A percentile compares a stretch with the other conserved stretches of the same genome.
Conservation (phyloP, 768 basidiomycete genomes). For the Collybia sordida region DNA sequence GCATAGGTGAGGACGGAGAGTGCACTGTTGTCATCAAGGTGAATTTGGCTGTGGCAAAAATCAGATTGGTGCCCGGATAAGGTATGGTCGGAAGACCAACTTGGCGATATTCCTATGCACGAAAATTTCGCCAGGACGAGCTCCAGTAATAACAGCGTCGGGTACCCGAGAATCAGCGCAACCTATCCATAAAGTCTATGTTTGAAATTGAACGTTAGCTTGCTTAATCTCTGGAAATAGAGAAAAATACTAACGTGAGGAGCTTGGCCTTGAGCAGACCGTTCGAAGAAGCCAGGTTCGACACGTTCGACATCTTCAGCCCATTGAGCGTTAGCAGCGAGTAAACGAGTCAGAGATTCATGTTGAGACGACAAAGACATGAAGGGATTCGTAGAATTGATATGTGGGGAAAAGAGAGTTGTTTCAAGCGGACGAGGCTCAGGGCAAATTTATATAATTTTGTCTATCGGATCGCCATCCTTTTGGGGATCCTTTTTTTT, state of each 20-base stretch:
- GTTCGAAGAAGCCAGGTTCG: constrained; percentile 64
- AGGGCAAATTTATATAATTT: not conserved
- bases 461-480: too few relatives aligned
- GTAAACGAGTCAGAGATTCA: constrained; percentile 27
- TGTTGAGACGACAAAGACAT: constrained; percentile 13
- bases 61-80: not conserved
- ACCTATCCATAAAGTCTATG: constrained; percentile 74
- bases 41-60: constrained; percentile 59
- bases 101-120: constrained; percentile 89
- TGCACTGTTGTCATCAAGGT: constrained; percentile 66
- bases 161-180: constrained; percentile 87
- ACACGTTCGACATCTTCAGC: constrained; percentile 52
- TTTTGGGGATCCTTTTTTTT: too few relatives aligned
- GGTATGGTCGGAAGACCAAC: constrained; percentile 38
- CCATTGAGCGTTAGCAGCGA: constrained; percentile 66
- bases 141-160: constrained; percentile 68
- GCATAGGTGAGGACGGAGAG: constrained; percentile 76
- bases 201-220: constrained; percentile 6
- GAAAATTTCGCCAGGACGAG: constrained; percentile 79
- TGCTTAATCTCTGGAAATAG: not conserved
- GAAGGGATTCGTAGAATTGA: not conserved
- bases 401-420: constrained; percentile 4
- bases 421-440: not conserved
- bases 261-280: constrained; percentile 60
- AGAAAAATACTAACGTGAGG: constrained; percentile 51